A percentile compares a stretch with the other conserved stretches of the same genome.
Conservation (phyloP, 805 yeast genomes). For the Wickerhamomyces xylosicus region DNA sequence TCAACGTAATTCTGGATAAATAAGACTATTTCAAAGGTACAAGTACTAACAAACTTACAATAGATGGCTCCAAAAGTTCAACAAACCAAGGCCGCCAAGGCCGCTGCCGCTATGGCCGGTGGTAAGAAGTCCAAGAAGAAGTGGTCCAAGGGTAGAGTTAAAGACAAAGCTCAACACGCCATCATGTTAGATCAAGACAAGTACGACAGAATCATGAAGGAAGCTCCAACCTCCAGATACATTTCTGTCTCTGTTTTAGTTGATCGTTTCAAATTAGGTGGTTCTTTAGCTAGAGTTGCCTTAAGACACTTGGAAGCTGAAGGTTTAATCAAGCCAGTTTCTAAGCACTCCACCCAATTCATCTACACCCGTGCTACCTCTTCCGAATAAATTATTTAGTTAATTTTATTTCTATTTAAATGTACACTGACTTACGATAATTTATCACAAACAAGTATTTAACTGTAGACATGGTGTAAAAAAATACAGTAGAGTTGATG, state of each 20-base stretch:
- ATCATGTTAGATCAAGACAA: conserved; percentile 96
- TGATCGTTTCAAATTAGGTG: conserved; percentile 98
- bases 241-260: conserved; percentile 97
- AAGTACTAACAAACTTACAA: conserved; percentile 16
- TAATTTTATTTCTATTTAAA: conserved; percentile 7
- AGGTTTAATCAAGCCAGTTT: conserved; percentile 90
- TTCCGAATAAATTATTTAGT: conserved; percentile 33
- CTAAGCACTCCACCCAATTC: conserved; percentile 92
- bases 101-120: conserved; percentile 99
- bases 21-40: no score
- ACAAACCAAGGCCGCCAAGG: conserved; percentile 99
- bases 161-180: conserved; percentile 99
- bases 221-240: conserved; percentile 97
- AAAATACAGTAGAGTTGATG: no score
- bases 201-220: conserved; percentile 98
- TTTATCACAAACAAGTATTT: no score
- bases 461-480: no score
- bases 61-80: conserved; percentile 99
- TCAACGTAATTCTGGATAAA: no score
- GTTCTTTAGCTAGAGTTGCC: conserved; percentile 98
- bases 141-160: conserved; percentile 99
- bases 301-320: conserved; percentile 89
- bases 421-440: conserved; percentile 20
- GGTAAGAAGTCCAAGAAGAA: conserved; percentile 99
- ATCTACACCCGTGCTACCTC: conserved; percentile 84